Percentiles rank a stretch among this genome's conserved stretches.
Conservation (phyloP, 1,284 basidiomycete species). For the Cryptococcus jaspeensis region DNA sequence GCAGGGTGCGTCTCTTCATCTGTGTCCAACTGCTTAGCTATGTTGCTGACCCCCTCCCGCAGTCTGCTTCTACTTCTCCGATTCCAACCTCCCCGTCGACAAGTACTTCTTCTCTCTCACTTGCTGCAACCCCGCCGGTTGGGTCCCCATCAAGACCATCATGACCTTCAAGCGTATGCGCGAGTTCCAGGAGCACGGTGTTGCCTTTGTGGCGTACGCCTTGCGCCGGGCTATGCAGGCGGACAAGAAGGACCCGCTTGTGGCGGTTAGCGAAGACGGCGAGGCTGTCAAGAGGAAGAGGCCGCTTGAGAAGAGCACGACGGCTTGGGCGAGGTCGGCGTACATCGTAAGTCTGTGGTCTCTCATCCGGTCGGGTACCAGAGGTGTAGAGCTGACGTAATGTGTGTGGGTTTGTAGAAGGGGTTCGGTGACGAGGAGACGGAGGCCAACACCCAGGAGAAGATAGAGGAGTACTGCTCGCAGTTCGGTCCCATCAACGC, state of each 20-base stretch:
- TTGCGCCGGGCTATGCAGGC: slow-evolving; percentile 55
- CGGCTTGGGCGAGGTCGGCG: slow-evolving; percentile 70
- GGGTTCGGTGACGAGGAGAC: slow-evolving; percentile 67
- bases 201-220: slow-evolving; percentile 65
- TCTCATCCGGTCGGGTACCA: no score
- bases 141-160: slow-evolving; percentile 85
- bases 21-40: background rate
- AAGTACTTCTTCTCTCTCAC: slow-evolving; percentile 96
- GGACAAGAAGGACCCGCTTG: slow-evolving; percentile 57
- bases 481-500: slow-evolving; percentile 77
- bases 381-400: slow-evolving; percentile 12
- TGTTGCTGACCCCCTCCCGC: slow-evolving; percentile 3
- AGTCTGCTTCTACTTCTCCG: slow-evolving; percentile 98
- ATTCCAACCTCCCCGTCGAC: slow-evolving; percentile 94
- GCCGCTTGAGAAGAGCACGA: slow-evolving; percentile 65
- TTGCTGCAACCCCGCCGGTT: slow-evolving; percentile 72
- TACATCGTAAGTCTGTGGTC: slow-evolving; percentile 67
- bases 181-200: slow-evolving; percentile 63
- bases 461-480: slow-evolving; percentile 79
- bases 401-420: slow-evolving; percentile 60
- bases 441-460: slow-evolving; percentile 68
- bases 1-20: slow-evolving; percentile 34
- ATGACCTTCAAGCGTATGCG: slow-evolving; percentile 96
- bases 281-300: slow-evolving; percentile 70
- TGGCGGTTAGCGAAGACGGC: slow-evolving; percentile 69